Evolutionary conservation across 176 grass and related monocot species (phyloP).

Genomic region (Cenchrus americanus): DNA sequence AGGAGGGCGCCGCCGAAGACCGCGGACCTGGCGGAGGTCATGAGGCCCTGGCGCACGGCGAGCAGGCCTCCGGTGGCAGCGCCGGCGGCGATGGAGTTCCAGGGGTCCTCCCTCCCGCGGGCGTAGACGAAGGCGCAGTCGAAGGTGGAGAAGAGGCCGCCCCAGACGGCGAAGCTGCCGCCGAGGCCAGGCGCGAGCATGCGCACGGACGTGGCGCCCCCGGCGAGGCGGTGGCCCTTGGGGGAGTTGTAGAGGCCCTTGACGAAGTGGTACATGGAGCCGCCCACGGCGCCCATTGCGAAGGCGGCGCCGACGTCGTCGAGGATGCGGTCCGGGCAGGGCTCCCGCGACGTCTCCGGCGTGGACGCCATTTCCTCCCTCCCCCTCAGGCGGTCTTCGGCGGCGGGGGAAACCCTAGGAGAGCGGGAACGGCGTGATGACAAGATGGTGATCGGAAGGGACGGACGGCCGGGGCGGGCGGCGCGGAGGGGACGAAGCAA

Average conservation of each 20-base stretch:
- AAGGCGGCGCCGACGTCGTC: conserved; percentile 76
- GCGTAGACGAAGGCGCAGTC: conserved; percentile 78
- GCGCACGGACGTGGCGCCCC: conserved; percentile 54
- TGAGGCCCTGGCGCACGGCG: conserved; percentile 48
- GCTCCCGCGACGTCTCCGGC: conserved; percentile 64
- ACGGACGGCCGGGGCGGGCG: not conserved
- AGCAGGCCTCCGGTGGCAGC: conserved; percentile 70
- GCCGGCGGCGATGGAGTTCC: conserved; percentile 81
- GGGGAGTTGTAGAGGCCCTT: conserved; percentile 72
- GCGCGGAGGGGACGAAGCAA: not conserved
- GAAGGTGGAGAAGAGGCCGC: conserved; percentile 71
- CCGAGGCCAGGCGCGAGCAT: conserved; percentile 61
- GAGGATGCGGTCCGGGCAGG: conserved; percentile 71
- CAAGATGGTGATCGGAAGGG: not conserved
- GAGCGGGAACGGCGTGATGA: conserved; percentile 5
- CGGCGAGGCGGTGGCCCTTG: conserved; percentile 61
- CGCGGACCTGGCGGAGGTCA: conserved; percentile 25
- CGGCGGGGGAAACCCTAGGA: not conserved
- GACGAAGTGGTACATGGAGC: conserved; percentile 61
- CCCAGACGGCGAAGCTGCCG: conserved; percentile 74
- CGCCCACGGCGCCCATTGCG: conserved; percentile 71
- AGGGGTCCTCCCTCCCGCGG: conserved; percentile 84
- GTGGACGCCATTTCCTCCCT: not conserved
- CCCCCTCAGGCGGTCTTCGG: not conserved
- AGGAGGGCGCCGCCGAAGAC: conserved; percentile 55